Base-by-base conservation (phyloP, 176 grass and related monocot genomes). In the Calamus simplicifolius region DNA sequence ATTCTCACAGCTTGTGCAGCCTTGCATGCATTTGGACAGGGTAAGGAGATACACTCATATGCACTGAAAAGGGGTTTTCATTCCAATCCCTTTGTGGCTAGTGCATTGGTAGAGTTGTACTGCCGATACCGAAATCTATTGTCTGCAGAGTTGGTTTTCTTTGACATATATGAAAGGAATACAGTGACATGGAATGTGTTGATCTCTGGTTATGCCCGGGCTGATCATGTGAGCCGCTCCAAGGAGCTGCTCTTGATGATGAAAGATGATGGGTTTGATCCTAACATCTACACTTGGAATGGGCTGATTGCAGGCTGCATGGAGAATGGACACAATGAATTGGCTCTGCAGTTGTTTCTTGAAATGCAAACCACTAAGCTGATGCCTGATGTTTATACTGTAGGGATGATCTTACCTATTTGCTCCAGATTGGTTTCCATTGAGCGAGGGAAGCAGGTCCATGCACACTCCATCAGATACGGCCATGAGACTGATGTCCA, bases 291-390 rank as follows among this genome's bases (percentile, higher is more conserved):
- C 62, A 75, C 62, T 12, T 75, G 53, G 53, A 75, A 75, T 25
- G 72, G 72, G 12, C 58, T 75, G 62, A 67, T 75, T 21, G 60
- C 72, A 31, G 62, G 72, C 28, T 75, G 52, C 57, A 67, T 75
- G 72, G 72, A 75, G 27, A 75, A 75, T 51, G 61, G 53, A 19
- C 62, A 75, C 62, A 66, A 75, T 51, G 56, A 75, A 57, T 67
- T 75, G 31, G 62, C 52, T 21, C 66, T 75, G 62, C 49, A 75
- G 27, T 43, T 67, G 49, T 58, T 75, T 26, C 16, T 21, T 18
- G 57, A 50, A 30, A 27, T 66, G 49, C 52, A 25, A 5, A 4
- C 23, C 35, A 31, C 65, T 56, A 50, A 48, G 35, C 12, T 67
- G 31, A 66, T 15, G 56, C 72, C 72, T 66, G 72, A 75, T 66